Conservation (phyloP, 2,329 filamentous ascomycete species). For the Trichoderma sp. region DNA sequence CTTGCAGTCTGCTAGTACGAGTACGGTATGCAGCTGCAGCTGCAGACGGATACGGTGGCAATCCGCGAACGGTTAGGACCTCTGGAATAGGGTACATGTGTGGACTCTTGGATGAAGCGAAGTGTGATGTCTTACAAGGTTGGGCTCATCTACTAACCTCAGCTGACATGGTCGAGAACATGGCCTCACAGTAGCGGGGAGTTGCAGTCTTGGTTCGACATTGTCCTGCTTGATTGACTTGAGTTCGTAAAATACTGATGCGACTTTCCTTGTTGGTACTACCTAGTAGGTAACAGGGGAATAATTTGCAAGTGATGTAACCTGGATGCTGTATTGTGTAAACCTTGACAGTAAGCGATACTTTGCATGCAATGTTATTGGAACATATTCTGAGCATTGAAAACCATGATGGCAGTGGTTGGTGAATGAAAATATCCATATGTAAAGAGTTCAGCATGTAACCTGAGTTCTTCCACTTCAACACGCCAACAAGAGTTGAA, state of each 20-base stretch:
- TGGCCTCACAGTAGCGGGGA: background rate
- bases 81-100: background rate
- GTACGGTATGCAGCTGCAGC: background rate
- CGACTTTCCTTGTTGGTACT: background rate
- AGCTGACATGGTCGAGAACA: background rate
- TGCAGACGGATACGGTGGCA: background rate
- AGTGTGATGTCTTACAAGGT: background rate
- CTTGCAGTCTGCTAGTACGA: background rate
- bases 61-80: background rate
- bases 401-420: background rate
- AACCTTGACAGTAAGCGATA: background rate
- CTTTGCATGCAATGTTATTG: background rate
- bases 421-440: background rate
- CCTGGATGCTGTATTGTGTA: background rate
- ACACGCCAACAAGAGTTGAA: background rate
- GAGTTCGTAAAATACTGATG: background rate
- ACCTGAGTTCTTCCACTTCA: background rate
- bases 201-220: background rate
- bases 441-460: background rate
- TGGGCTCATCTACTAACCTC: background rate
- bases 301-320: background rate
- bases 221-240: background rate
- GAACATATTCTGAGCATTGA: background rate
- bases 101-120: background rate
- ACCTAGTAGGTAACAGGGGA: background rate